These are phyloP conservation scores for Dipteronia sinensis DNA, from an alignment of 345 rosid genomes.

Conservation along the genomic window DNA sequence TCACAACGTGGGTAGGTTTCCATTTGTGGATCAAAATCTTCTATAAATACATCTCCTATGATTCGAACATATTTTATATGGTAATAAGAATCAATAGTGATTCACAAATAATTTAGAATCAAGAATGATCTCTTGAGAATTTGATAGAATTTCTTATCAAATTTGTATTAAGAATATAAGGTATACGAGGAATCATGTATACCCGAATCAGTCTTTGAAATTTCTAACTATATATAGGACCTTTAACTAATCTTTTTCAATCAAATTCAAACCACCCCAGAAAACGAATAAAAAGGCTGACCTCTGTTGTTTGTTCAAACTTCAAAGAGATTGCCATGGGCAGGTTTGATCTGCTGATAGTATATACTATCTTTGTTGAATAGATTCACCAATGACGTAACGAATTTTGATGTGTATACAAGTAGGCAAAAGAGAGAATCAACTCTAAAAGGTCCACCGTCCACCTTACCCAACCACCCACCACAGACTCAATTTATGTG, in stretches of 20 bases:
- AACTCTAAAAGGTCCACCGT: neutral
- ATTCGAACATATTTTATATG: neutral
- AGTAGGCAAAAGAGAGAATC: neutral
- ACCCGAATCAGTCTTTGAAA: neutral
- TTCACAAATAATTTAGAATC: neutral
- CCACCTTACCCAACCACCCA: neutral
- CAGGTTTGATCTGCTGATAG: conserved; percentile 10
- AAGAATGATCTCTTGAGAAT: neutral
- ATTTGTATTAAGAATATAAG: neutral
- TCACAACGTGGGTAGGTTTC: neutral
- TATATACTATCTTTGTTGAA: neutral
- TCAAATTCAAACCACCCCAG: neutral
- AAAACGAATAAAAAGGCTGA: neutral
- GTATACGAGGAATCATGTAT: neutral
- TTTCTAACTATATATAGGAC: neutral
- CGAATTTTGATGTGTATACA: neutral
- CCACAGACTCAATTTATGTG: too few species aligned
- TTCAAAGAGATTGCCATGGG: neutral
- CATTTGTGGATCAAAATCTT: neutral
- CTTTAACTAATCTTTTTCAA: neutral
- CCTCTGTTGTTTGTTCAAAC: neutral
- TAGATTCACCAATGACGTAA: neutral
- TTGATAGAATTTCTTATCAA: neutral
- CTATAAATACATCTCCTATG: neutral
- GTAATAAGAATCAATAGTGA: too few species aligned